These are phyloP conservation scores for Corylus heterophylla DNA, from an alignment of 306 rosid genomes.

Conservation along the genomic window DNA sequence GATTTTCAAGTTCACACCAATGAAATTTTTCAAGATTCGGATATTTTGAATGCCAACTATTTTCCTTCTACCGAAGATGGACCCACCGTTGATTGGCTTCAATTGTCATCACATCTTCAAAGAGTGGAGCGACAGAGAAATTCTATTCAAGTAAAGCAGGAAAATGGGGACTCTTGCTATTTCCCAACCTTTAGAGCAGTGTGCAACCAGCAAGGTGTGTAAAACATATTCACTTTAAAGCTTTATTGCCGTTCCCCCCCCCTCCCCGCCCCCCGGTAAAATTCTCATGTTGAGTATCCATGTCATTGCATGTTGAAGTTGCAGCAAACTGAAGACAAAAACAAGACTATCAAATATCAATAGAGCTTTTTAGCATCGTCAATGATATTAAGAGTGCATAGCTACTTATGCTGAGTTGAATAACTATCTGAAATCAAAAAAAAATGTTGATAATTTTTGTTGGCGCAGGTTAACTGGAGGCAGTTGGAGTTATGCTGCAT, in stretches of 20 bases:
- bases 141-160: constrained; percentile 49
- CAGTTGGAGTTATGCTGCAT: constrained; percentile 17
- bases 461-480: constrained; percentile 31
- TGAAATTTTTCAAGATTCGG: constrained; percentile 29
- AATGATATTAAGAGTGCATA: background rate
- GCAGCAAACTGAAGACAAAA: constrained; percentile 22
- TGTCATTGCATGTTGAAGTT: constrained; percentile 23
- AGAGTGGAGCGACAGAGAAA: constrained; percentile 74
- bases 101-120: constrained; percentile 73
- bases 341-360: background rate
- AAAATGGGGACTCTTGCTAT: constrained; percentile 47
- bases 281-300: constrained; percentile 21
- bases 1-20: constrained; percentile 30
- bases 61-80: constrained; percentile 41
- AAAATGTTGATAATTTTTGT: constrained; percentile 10
- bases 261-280: background rate
- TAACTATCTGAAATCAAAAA: background rate
- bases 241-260: background rate
- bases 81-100: constrained; percentile 58
- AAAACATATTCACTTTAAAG: constrained; percentile 20
- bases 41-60: constrained; percentile 27
- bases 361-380: constrained; percentile 26
- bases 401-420: constrained; percentile 24
- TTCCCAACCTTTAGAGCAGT: constrained; percentile 42
- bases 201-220: constrained; percentile 34